These are phyloP conservation scores for Trifolium repens DNA, from an alignment of 306 rosid species.

Conservation along the genomic window DNA sequence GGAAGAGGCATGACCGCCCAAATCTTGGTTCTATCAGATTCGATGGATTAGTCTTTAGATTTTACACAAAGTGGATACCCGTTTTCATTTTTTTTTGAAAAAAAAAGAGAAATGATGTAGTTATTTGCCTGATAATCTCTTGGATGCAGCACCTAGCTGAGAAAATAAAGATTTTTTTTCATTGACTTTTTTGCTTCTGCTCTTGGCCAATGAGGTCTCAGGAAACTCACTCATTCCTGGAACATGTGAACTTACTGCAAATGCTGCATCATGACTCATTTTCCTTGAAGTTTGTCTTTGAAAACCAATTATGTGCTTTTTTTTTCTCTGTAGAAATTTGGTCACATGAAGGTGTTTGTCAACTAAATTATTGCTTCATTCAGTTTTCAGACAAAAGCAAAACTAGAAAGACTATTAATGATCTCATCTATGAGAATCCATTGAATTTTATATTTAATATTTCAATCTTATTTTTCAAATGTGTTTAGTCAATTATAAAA, in stretches of 20 bases:
- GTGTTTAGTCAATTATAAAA: too few species aligned
- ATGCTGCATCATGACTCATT: constrained; percentile 70
- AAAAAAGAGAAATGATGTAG: neutral
- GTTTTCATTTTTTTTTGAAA: neutral
- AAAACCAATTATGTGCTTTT: constrained; percentile 62
- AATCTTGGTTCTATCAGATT: neutral
- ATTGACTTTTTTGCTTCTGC: constrained; percentile 50
- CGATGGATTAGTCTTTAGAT: neutral
- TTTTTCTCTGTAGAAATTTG: constrained; percentile 58
- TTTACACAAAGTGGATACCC: neutral
- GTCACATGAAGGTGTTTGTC: constrained; percentile 13
- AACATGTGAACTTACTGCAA: constrained; percentile 57
- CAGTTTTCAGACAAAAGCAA: constrained; percentile 5
- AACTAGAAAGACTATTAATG: constrained; percentile 1
- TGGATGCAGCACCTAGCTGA: constrained; percentile 42
- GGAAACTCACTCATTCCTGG: constrained; percentile 34
- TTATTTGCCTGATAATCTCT: constrained; percentile 57
- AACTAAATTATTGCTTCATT: neutral
- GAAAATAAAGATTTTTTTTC: constrained; percentile 41
- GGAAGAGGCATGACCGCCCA: too few species aligned
- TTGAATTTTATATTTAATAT: neutral
- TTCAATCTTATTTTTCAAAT: neutral
- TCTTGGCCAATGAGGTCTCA: constrained; percentile 38
- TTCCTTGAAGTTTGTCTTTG: constrained; percentile 53
- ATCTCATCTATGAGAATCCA: neutral